Conservation (phyloP, 192 early-diverging fungal species). For the Martensiomyces pterosporus region DNA sequence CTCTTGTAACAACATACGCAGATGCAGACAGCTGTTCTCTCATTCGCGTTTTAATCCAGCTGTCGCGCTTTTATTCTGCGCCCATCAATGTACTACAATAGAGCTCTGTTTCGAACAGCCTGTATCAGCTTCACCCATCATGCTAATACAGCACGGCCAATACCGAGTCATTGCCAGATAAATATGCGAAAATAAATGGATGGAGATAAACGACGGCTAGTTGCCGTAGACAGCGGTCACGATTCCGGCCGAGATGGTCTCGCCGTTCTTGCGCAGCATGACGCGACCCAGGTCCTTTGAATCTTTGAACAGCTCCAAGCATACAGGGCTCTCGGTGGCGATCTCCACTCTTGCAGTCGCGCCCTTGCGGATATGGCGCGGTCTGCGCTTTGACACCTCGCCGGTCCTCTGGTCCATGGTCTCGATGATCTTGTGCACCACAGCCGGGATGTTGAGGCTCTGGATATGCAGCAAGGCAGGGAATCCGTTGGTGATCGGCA, state of each 20-base stretch:
- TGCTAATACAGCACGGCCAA: no score
- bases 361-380: conserved; percentile 56
- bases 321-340: conserved; percentile 65
- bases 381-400: conserved; percentile 80
- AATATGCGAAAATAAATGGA: neutral
- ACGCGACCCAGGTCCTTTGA: conserved; percentile 87
- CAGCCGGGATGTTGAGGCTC: conserved; percentile 75
- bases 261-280: conserved; percentile 77
- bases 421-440: conserved; percentile 69
- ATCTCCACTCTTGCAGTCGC: conserved; percentile 84
- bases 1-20: no score
- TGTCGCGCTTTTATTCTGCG: no score
- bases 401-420: conserved; percentile 78
- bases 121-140: no score
- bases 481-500: conserved; percentile 90
- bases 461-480: conserved; percentile 83
- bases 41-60: no score
- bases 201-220: conserved; percentile 14
- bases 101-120: no score
- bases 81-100: no score
- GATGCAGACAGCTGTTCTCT: no score
- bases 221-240: conserved; percentile 45
- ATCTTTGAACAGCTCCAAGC: conserved; percentile 79
- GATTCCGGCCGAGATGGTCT: conserved; percentile 88
- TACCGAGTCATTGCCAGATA: no score